These are phyloP conservation scores for Pichia sp. DNA, from an alignment of 1,139 yeast genomes.

Conservation along the genomic window DNA sequence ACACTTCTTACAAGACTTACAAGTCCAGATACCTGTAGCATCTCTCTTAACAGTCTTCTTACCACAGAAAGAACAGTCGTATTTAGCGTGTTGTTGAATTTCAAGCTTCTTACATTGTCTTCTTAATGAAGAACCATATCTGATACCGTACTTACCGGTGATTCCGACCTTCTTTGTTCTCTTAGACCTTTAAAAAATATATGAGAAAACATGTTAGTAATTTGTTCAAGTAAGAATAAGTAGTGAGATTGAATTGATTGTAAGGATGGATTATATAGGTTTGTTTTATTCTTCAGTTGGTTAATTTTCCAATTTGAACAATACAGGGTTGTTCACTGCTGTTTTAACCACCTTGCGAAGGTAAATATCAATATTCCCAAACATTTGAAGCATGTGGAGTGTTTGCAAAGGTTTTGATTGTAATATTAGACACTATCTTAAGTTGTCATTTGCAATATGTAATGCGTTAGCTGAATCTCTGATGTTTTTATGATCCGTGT, in stretches of 20 bases:
- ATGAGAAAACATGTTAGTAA: conserved; percentile 12
- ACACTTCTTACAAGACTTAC: conserved; percentile 90
- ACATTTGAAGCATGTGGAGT: no score
- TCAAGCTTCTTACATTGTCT: conserved; percentile 99
- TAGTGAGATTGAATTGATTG: not conserved
- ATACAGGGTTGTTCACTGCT: no score
- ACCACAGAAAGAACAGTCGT: conserved; percentile 99
- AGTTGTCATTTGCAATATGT: no score
- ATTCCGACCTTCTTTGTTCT: conserved; percentile 99
- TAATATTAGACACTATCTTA: no score
- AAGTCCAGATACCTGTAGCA: conserved; percentile 98
- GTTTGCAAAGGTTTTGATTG: no score
- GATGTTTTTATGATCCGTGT: no score
- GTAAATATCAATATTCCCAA: no score
- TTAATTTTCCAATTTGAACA: no score
- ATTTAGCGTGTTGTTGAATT: conserved; percentile 97
- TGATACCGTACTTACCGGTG: conserved; percentile 99
- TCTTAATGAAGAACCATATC: conserved; percentile 99
- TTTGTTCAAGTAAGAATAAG: not conserved
- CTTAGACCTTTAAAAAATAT: conserved; percentile 68
- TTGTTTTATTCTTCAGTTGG: no score
- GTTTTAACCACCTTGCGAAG: no score
- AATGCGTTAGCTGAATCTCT: no score
- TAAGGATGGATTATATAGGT: no score
- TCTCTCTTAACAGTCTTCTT: conserved; percentile 97